phyloP scores from a whole-genome alignment of 2,329 filamentous ascomycete genomes.

The Fusarium humuli region DNA sequence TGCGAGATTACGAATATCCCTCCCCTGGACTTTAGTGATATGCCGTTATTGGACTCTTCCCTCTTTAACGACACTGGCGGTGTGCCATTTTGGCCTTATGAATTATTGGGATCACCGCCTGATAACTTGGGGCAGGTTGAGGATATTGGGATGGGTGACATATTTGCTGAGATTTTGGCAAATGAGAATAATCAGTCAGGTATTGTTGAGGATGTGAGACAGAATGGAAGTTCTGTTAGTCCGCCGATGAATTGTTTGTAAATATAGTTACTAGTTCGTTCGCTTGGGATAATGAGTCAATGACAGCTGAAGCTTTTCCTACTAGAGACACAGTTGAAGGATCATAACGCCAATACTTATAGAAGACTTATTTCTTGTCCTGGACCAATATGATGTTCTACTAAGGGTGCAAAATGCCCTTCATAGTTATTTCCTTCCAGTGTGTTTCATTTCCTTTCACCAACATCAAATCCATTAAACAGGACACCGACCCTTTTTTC shows the following conservation, averaged over 20 bases:
- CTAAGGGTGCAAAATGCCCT: too few species aligned
- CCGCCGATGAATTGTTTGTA: background rate
- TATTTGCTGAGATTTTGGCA: background rate
- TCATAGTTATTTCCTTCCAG: too few species aligned
- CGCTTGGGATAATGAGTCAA: too few species aligned
- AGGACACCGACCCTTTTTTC: too few species aligned
- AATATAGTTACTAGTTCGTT: background rate
- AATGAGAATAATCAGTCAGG: background rate
- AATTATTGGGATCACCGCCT: background rate
- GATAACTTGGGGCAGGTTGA: accelerated
- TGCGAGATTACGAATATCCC: slow-evolving; percentile 28
- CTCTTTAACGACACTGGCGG: background rate
- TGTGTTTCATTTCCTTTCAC: too few species aligned
- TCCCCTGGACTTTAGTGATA: slow-evolving; percentile 4
- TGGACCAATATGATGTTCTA: too few species aligned
- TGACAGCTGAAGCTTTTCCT: too few species aligned
- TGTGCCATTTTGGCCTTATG: slow-evolving; percentile 13
- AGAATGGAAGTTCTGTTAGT: background rate
- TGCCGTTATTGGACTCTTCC: slow-evolving; percentile 11
- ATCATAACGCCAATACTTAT: too few species aligned
- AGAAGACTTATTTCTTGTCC: too few species aligned
- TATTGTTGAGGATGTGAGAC: accelerated
- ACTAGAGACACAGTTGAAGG: too few species aligned
- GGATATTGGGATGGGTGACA: background rate
- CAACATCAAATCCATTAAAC: too few species aligned